A percentile compares a stretch with the other conserved stretches of the same genome.
Conservation (phyloP, 2,329 filamentous ascomycete genomes). For the Ophiosphaerella narmari region DNA sequence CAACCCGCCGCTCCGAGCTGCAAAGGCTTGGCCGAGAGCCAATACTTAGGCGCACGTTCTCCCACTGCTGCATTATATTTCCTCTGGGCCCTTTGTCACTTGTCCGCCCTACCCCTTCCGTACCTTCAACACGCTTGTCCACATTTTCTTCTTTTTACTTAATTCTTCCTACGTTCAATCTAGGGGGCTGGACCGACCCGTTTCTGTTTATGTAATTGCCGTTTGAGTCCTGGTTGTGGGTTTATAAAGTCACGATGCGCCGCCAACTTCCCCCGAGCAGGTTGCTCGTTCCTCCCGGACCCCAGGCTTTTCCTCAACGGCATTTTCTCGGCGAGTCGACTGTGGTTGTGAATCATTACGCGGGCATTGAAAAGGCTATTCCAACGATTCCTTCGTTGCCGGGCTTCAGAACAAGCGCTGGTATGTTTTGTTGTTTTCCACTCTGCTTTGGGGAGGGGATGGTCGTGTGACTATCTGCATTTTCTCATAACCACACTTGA, state of each 20-base stretch:
- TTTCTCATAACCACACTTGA: not conserved
- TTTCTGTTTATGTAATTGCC: constrained; percentile 27
- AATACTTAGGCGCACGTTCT: constrained; percentile 43
- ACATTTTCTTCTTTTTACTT: constrained; percentile 10
- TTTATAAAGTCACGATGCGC: constrained; percentile 29
- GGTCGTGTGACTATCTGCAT: constrained; percentile 21
- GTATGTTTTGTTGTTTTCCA: constrained; percentile 30
- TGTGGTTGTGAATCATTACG: constrained; percentile 41
- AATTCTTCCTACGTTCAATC: constrained; percentile 14
- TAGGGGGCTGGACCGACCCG: constrained; percentile 21
- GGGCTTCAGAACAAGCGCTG: constrained; percentile 45
- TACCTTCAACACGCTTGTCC: not conserved
- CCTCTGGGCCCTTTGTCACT: constrained; percentile 10
- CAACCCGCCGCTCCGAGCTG: no score
- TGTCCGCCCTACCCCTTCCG: constrained; percentile 2
- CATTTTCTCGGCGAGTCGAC: constrained; percentile 33
- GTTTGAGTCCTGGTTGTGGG: constrained; percentile 5
- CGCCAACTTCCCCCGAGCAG: constrained; percentile 42
- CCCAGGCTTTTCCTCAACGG: constrained; percentile 36
- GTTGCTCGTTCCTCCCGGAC: constrained; percentile 38
- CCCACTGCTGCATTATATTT: constrained; percentile 24
- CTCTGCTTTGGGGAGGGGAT: constrained; percentile 15
- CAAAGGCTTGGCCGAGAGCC: constrained; percentile 30
- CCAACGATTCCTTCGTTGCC: constrained; percentile 43
- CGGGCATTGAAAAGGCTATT: constrained; percentile 42